These are phyloP conservation scores for Sutorius eximius DNA, from an alignment of 1,284 basidiomycete species.

Conservation along the genomic window DNA sequence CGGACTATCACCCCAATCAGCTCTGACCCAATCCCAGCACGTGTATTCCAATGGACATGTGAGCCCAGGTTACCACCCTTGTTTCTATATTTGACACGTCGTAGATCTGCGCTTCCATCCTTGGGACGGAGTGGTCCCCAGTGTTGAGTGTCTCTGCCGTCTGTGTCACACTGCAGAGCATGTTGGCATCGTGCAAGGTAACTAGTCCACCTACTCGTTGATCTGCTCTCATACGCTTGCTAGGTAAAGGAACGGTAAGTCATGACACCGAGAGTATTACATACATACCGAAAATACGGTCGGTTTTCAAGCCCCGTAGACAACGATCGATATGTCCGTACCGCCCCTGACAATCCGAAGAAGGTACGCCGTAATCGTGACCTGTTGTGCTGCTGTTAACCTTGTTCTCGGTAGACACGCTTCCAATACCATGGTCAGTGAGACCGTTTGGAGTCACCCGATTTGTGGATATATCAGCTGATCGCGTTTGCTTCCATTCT, in stretches of 20 bases:
- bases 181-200: slow-evolving; percentile 86
- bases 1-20: not conserved
- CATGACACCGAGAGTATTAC: not conserved
- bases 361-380: slow-evolving; percentile 51
- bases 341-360: slow-evolving; percentile 86
- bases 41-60: slow-evolving; percentile 87
- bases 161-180: slow-evolving; percentile 82
- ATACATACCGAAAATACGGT: slow-evolving; percentile 8
- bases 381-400: slow-evolving; percentile 12
- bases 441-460: slow-evolving; percentile 10
- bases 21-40: slow-evolving; percentile 48
- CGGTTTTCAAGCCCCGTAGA: slow-evolving; percentile 58
- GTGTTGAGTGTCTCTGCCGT: slow-evolving; percentile 76
- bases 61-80: slow-evolving; percentile 30
- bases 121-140: slow-evolving; percentile 85
- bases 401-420: slow-evolving; percentile 48
- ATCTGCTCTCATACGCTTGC: slow-evolving; percentile 9
- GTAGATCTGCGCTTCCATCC: slow-evolving; percentile 82
- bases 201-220: slow-evolving; percentile 6
- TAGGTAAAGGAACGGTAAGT: slow-evolving; percentile 74
- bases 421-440: slow-evolving; percentile 80
- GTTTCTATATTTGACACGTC: slow-evolving; percentile 14
- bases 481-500: slow-evolving; percentile 7
- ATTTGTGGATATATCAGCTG: slow-evolving; percentile 7
- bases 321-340: slow-evolving; percentile 75